These are phyloP conservation scores for Yamadazyma atlantica DNA, from an alignment of 1,139 yeast genomes.

Conservation along the genomic window DNA sequence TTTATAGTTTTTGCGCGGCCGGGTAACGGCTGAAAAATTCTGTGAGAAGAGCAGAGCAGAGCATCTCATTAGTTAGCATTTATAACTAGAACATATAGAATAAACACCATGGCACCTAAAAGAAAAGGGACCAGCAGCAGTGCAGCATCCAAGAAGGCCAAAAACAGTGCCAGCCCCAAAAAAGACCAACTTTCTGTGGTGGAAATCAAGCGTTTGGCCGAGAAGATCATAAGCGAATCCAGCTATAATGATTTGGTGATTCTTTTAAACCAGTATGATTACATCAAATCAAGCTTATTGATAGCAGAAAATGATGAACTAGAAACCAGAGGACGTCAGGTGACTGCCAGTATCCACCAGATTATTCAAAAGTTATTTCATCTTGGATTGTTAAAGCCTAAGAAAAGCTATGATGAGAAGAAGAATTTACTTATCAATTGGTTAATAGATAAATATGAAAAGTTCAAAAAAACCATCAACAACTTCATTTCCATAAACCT, in stretches of 20 bases:
- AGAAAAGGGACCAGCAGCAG: not conserved
- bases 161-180: not conserved
- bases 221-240: conserved; percentile 25
- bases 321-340: conserved; percentile 43
- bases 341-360: conserved; percentile 53
- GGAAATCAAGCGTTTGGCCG: conserved; percentile 32
- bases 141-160: too few relatives aligned
- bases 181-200: conserved; percentile 17
- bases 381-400: conserved; percentile 43
- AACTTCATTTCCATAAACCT: conserved; percentile 36
- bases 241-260: conserved; percentile 54
- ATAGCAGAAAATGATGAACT: conserved; percentile 22
- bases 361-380: conserved; percentile 58
- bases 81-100: too few relatives aligned
- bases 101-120: not conserved
- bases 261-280: conserved; percentile 40
- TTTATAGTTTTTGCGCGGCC: conserved; percentile 4
- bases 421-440: conserved; percentile 54
- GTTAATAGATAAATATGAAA: conserved; percentile 60
- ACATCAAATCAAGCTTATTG: conserved; percentile 19
- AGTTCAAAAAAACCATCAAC: conserved; percentile 49
- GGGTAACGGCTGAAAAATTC: conserved; percentile 7
- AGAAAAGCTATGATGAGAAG: conserved; percentile 44
- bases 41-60: too few relatives aligned
- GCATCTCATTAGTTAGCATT: conserved; percentile 2